phyloP scores from a whole-genome alignment of 2,329 filamentous ascomycete species.

The Fusarium zealandicum region DNA sequence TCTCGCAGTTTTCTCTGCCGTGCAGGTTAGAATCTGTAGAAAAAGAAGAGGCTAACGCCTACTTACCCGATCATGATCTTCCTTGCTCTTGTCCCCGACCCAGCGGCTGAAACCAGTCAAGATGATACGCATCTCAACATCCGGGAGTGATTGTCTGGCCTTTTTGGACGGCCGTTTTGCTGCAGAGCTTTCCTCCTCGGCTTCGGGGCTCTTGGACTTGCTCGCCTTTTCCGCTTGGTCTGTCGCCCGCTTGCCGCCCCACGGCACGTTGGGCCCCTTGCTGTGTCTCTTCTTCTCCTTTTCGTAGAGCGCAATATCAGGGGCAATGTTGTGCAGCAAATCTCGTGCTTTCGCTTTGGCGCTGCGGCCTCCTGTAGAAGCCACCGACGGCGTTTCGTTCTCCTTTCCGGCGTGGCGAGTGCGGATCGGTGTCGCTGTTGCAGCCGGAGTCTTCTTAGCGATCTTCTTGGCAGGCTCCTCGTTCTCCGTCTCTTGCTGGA shows the following conservation, averaged over 20 bases:
- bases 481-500: conserved; percentile 50
- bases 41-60: conserved; percentile 4
- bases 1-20: conserved; percentile 78
- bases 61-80: conserved; percentile 81
- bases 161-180: conserved; percentile 66
- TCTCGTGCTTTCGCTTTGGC: conserved; percentile 87
- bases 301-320: conserved; percentile 88
- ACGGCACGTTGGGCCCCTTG: conserved; percentile 58
- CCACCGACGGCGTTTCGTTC: conserved; percentile 77
- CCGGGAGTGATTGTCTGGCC: conserved; percentile 64
- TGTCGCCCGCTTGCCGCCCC: conserved; percentile 69
- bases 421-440: conserved; percentile 51
- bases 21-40: conserved; percentile 27
- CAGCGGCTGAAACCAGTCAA: conserved; percentile 87
- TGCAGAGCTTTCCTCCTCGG: conserved; percentile 54
- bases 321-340: conserved; percentile 76
- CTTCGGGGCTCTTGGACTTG: conserved; percentile 55
- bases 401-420: conserved; percentile 71
- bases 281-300: conserved; percentile 84
- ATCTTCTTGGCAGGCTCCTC: conserved; percentile 44
- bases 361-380: conserved; percentile 77
- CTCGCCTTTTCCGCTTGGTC: conserved; percentile 63
- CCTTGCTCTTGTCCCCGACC: conserved; percentile 74
- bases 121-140: conserved; percentile 76
- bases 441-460: conserved; percentile 21